A percentile compares a stretch with the other conserved stretches of the same genome.
phyloP scores from a whole-genome alignment of 2,329 filamentous ascomycete genomes.

The Cylindrodendrum hubeiense region DNA sequence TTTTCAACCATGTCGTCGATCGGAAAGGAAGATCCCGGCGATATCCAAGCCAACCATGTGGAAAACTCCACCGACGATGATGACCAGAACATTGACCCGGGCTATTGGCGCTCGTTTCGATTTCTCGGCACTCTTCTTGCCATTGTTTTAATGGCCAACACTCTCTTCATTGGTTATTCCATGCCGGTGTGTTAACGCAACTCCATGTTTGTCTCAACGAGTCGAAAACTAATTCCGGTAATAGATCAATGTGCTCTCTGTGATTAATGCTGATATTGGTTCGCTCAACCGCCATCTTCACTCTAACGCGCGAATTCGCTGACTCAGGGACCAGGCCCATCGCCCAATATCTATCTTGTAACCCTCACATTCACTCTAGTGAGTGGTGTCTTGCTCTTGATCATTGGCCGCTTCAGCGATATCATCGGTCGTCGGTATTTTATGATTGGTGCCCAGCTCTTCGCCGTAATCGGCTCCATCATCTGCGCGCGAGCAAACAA shows the following conservation, averaged over 20 bases:
- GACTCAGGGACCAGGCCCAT: neutral
- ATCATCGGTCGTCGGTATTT: neutral
- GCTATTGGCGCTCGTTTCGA: neutral
- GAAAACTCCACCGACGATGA: neutral
- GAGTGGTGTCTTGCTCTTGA: neutral
- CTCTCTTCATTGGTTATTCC: neutral
- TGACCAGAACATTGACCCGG: neutral
- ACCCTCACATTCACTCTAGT: neutral
- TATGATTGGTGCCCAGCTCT: constrained; percentile 2
- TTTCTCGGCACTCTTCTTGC: neutral
- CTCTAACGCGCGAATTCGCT: no score
- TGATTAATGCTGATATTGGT: neutral
- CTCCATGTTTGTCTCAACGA: no score
- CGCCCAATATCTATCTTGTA: neutral
- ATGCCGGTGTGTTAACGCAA: neutral
- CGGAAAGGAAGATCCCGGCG: neutral
- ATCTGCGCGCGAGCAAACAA: neutral
- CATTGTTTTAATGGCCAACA: neutral
- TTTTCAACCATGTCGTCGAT: neutral
- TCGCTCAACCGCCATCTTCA: neutral
- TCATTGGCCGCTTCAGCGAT: constrained; percentile 4
- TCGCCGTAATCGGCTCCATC: neutral
- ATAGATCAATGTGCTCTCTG: neutral
- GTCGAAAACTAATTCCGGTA: no score
- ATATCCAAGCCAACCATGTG: neutral